Conservation (phyloP, 352 stramenopile genomes). For the Pythium utonaiense region DNA sequence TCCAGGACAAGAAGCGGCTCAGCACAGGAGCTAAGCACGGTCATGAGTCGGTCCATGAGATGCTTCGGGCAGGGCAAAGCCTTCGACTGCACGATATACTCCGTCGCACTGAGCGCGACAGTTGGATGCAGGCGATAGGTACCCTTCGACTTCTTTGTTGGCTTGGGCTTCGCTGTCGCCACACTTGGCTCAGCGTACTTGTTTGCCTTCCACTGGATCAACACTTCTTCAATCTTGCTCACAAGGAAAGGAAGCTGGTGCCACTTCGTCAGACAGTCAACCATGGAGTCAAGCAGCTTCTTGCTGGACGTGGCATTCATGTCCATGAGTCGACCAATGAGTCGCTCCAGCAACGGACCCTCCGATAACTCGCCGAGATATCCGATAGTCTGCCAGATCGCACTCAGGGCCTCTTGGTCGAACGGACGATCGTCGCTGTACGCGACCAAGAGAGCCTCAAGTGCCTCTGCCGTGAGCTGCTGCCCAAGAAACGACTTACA, state of each 20-base stretch:
- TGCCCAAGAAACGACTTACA: slow-evolving; percentile 72
- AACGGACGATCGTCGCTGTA: slow-evolving; percentile 60
- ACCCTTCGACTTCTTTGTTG: slow-evolving; percentile 37
- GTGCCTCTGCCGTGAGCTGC: slow-evolving; percentile 55
- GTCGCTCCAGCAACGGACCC: slow-evolving; percentile 46
- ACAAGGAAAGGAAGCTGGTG: slow-evolving; percentile 63
- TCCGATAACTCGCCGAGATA: slow-evolving; percentile 63
- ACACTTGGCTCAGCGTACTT: slow-evolving; percentile 27
- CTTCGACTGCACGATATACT: slow-evolving; percentile 59
- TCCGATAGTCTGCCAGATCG: slow-evolving; percentile 72
- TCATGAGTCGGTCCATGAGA: slow-evolving; percentile 44
- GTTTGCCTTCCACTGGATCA: slow-evolving; percentile 53
- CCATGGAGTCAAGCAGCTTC: slow-evolving; percentile 73
- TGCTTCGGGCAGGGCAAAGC: slow-evolving; percentile 43
- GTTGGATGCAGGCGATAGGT: slow-evolving; percentile 47
- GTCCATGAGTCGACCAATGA: slow-evolving; percentile 65
- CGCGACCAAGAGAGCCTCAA: slow-evolving; percentile 59
- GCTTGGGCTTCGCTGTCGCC: slow-evolving; percentile 12
- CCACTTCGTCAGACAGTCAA: slow-evolving; percentile 76
- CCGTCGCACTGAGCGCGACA: slow-evolving; percentile 54
- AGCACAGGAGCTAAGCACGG: slow-evolving; percentile 37
- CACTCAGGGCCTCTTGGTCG: slow-evolving; percentile 64
- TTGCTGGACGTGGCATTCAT: slow-evolving; percentile 73
- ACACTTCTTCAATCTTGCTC: slow-evolving; percentile 53
- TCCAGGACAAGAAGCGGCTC: slow-evolving; percentile 45